phyloP scores from a whole-genome alignment of 305 asterid genomes.

The Rubia balearica region DNA sequence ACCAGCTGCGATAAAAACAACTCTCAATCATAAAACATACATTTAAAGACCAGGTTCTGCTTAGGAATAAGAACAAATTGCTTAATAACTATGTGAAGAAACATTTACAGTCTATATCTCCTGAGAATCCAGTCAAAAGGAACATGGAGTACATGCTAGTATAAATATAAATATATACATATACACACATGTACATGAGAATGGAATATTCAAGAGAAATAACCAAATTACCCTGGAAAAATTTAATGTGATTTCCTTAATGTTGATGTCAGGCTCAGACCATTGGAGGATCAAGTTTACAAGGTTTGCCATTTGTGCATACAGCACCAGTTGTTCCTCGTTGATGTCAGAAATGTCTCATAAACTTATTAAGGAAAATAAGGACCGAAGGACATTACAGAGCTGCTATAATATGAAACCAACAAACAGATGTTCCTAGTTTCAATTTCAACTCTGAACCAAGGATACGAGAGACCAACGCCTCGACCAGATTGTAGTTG shows the following conservation, averaged over 20 bases:
- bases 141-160: not conserved
- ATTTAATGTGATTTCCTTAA: conserved; percentile 71
- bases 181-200: not conserved
- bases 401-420: conserved; percentile 9
- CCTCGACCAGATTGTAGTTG: conserved; percentile 55
- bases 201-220: not conserved
- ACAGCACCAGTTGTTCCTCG: conserved; percentile 70
- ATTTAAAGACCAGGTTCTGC: not conserved
- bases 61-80: not conserved
- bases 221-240: conserved; percentile 65
- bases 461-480: conserved; percentile 96
- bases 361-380: conserved; percentile 30
- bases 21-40: not conserved
- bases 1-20: not conserved
- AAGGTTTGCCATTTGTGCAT: conserved; percentile 96
- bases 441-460: conserved; percentile 12
- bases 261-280: conserved; percentile 56
- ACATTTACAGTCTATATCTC: not conserved
- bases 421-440: not conserved
- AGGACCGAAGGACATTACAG: conserved; percentile 9
- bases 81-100: not conserved
- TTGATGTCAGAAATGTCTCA: conserved; percentile 58
- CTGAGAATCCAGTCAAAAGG: not conserved
- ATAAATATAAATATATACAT: not conserved
- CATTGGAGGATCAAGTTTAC: conserved; percentile 68